phyloP scores from a whole-genome alignment of 495 filamentous ascomycete genomes.

The Aspergillus olivimuriae region DNA sequence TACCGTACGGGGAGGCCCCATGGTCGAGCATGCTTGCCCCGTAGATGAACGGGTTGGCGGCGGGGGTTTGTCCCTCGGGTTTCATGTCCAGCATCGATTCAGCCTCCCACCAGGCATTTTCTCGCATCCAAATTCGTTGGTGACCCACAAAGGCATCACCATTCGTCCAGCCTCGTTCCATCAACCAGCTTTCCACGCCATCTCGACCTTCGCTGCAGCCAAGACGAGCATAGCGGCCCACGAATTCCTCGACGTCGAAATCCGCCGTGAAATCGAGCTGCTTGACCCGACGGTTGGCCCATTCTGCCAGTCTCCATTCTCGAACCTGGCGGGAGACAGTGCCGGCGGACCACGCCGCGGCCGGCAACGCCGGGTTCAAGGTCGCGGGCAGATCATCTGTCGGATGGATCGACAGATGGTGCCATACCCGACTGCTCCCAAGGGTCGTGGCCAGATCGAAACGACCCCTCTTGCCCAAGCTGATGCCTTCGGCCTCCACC shows the following conservation, averaged over 20 bases:
- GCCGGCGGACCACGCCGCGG: conserved; percentile 80
- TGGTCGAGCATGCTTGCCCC: conserved; percentile 28
- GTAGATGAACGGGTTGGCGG: conserved; percentile 29
- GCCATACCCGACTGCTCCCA: conserved; percentile 85
- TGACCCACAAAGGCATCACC: conserved; percentile 88
- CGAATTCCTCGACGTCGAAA: conserved; percentile 92
- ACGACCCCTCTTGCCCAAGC: conserved; percentile 64
- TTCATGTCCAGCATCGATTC: conserved; percentile 95
- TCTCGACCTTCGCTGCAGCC: conserved; percentile 88
- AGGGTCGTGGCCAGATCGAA: conserved; percentile 65
- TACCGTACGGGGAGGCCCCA: conserved; percentile 19
- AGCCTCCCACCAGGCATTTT: conserved; percentile 94
- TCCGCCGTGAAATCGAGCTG: conserved; percentile 95
- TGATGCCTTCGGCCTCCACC: conserved; percentile 64
- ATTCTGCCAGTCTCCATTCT: conserved; percentile 88
- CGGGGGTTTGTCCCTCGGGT: conserved; percentile 39
- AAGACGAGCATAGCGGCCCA: conserved; percentile 68
- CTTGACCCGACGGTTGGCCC: conserved; percentile 89
- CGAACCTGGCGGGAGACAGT: conserved; percentile 88
- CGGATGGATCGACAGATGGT: conserved; percentile 86
- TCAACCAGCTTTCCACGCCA: conserved; percentile 90
- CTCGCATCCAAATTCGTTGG: conserved; percentile 92
- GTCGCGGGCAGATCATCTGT: conserved; percentile 76
- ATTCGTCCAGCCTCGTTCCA: conserved; percentile 97
- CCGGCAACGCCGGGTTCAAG: conserved; percentile 54